Base-by-base conservation (phyloP, 2,329 filamentous ascomycete species). In the Aspergillus floridensis region DNA sequence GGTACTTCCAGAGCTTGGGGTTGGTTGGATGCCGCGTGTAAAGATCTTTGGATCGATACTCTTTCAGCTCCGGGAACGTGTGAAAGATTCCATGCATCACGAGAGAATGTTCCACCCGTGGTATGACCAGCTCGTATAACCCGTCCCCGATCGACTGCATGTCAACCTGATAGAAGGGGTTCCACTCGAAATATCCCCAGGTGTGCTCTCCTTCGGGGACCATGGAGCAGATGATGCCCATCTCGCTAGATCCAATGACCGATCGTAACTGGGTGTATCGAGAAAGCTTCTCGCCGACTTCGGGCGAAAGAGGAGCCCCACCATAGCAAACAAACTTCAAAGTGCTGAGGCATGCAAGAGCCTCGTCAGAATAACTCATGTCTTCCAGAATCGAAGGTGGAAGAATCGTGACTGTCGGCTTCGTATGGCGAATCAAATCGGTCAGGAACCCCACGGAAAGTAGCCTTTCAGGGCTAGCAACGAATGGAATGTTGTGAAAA, bases 331-430 rank as follows among this genome's bases (percentile, higher is more conserved):
- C 22, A 14, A 52, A 50, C 4, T 61, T 59, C 5, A 68, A 19
- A 4, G 10, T 4, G 16, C 58, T 38, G 19, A 69, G 32, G 29
- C 55, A 58, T 11, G 44, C 49, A 12, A 64, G 51, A 1, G 62
- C 68, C 22, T 65, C 29, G 3, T 66, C 57, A 2, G 64, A 66
- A 26, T 63, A 14, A 49, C 62, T 65, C 53, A 72, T 60, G 10
- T 72, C 69, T 49, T 71, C 69, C 14, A 72, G 48, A 3, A 70
- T 46, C 0, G 66, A 72, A 4, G 70, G 69, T 14, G 68, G 57
- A 8, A 67, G 60, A 4, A 71, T n/a, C 6, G 61, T 63, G 2
- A 49, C 59, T 6, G 63, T 68, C 2, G 69, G 67, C 3, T 48
- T 58, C 5, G 59, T 61, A 2, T 58, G 57, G n/a, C 56, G 22